phyloP scores from a whole-genome alignment of 1,139 yeast species.

The Blastobotrys petasosporus region DNA sequence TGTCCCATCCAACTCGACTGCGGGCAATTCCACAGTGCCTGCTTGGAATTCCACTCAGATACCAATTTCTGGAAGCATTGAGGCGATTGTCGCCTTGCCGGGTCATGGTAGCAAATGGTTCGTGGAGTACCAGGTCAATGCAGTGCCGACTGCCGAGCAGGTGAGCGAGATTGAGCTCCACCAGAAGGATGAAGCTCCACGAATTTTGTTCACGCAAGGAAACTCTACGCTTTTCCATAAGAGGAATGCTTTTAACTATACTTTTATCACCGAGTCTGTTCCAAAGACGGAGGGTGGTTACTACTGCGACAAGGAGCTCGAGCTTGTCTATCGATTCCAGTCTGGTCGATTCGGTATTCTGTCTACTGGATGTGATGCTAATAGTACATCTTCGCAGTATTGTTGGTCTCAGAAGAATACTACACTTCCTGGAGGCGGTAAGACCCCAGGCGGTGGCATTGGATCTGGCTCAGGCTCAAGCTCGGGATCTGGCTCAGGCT shows the following conservation, averaged over 20 bases:
- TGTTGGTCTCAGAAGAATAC: constrained; percentile 2
- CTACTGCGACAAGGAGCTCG: constrained; percentile 5
- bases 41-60: no score
- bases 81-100: constrained; percentile 3
- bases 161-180: not conserved
- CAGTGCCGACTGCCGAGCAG: not conserved
- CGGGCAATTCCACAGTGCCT: no score
- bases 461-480: not conserved
- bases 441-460: not conserved
- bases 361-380: constrained; percentile 3
- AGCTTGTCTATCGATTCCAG: not conserved
- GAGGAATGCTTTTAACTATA: not conserved
- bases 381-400: not conserved
- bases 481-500: not conserved
- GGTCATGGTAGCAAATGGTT: not conserved
- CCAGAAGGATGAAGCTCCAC: not conserved
- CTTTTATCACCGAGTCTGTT: not conserved
- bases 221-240: not conserved
- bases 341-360: not conserved
- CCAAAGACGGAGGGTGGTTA: not conserved
- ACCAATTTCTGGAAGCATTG: not conserved
- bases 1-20: no score
- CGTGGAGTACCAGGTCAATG: constrained; percentile 4
- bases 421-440: no score
- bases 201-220: not conserved